A percentile compares a stretch with the other conserved stretches of the same genome.
phyloP scores from a whole-genome alignment of 1,284 basidiomycete species.

The Gomphus bonarii region DNA sequence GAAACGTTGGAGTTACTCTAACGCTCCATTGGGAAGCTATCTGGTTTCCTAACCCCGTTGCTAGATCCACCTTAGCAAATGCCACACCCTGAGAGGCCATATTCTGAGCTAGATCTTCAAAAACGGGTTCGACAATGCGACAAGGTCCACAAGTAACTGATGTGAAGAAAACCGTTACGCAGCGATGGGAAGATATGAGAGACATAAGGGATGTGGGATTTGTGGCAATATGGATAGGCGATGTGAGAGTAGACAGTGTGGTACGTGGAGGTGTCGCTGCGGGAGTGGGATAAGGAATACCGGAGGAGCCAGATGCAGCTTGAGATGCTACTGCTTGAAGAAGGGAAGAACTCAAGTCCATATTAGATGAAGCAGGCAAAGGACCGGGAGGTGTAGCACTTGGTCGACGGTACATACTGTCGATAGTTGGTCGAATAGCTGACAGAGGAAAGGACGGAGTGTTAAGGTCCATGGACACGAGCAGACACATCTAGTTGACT shows the following conservation, averaged over 20 bases:
- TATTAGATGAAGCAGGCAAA: conserved; percentile 29
- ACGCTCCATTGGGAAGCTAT: conserved; percentile 61
- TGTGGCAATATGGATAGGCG: conserved; percentile 52
- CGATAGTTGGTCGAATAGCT: conserved; percentile 78
- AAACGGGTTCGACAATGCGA: conserved; percentile 51
- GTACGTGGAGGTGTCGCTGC: conserved; percentile 16
- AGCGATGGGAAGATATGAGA: conserved; percentile 38
- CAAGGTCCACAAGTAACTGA: conserved; percentile 50
- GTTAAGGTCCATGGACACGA: not conserved
- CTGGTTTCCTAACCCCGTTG: conserved; percentile 47
- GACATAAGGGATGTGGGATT: conserved; percentile 43
- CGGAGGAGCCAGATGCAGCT: conserved; percentile 27
- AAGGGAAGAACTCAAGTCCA: conserved; percentile 43
- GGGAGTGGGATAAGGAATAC: conserved; percentile 21
- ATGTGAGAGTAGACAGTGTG: conserved; percentile 40
- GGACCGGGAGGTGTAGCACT: conserved; percentile 22
- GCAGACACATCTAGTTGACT: not conserved
- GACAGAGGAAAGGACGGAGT: not conserved
- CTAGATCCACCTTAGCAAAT: conserved; percentile 76
- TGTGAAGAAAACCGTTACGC: conserved; percentile 48
- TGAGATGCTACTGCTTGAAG: conserved; percentile 54
- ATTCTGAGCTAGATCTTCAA: conserved; percentile 38
- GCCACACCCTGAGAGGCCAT: conserved; percentile 40
- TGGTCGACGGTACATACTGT: conserved; percentile 66
- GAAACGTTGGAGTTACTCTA: conserved; percentile 76